These are phyloP conservation scores for Yarrowia hollandica DNA, from an alignment of 805 yeast species.

Conservation along the genomic window DNA sequence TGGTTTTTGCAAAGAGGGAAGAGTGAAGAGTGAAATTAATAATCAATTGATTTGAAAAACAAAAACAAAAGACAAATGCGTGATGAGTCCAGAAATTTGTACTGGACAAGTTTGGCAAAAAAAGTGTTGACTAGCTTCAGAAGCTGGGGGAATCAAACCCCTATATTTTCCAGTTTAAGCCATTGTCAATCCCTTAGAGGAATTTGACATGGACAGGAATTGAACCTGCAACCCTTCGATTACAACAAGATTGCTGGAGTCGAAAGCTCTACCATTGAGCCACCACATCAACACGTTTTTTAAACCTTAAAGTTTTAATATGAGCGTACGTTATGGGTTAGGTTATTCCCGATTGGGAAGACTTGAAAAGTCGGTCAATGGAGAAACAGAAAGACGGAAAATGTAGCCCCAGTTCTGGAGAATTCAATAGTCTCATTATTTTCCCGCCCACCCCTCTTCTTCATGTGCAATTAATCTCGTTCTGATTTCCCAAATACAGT, in stretches of 20 bases:
- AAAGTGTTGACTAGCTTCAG: slow-evolving; percentile 24
- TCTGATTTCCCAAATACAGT: background rate
- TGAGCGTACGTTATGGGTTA: background rate
- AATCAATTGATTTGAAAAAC: no score
- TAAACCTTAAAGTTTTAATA: background rate
- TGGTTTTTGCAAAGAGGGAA: background rate
- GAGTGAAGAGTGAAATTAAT: no score
- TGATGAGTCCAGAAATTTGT: no score
- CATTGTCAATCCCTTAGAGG: slow-evolving; percentile 11
- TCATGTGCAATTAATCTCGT: no score
- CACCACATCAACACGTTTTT: slow-evolving; percentile 43
- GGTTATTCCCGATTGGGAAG: slow-evolving; percentile 3
- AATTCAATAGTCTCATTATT: background rate
- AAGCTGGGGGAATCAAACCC: slow-evolving; percentile 23
- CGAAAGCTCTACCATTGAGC: slow-evolving; percentile 76
- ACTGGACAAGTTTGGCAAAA: no score
- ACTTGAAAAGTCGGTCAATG: background rate
- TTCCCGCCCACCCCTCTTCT: no score
- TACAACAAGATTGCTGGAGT: slow-evolving; percentile 49
- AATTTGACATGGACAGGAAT: slow-evolving; percentile 71
- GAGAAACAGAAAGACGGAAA: no score
- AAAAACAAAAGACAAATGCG: no score
- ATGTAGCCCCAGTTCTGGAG: background rate
- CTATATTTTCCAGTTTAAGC: background rate
- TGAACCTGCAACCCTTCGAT: slow-evolving; percentile 82